phyloP scores from a whole-genome alignment of 345 rosid genomes.

The Jatropha curcas region DNA sequence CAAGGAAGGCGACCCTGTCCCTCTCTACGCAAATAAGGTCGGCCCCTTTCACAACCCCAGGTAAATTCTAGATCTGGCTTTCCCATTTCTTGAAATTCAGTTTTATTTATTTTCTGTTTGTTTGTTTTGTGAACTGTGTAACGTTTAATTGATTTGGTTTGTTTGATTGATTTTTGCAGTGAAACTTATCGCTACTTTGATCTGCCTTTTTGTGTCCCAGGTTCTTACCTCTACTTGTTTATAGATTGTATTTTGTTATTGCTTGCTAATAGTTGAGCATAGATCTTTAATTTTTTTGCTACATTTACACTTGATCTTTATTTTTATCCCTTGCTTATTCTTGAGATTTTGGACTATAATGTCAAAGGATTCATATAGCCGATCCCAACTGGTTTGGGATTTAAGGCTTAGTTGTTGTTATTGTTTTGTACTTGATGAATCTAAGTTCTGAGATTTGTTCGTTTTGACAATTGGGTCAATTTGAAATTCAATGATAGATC shows the following conservation, averaged over 20 bases:
- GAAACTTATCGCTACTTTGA: slow-evolving; percentile 25
- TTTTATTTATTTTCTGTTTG: no score
- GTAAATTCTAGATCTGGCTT: slow-evolving; percentile 25
- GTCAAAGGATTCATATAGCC: no score
- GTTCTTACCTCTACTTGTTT: slow-evolving; percentile 4
- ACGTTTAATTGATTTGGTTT: background rate
- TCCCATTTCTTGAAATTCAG: background rate
- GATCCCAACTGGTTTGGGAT: no score
- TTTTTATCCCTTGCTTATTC: no score
- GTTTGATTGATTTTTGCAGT: slow-evolving; percentile 7
- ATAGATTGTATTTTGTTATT: background rate
- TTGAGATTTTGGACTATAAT: no score
- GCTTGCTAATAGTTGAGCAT: background rate
- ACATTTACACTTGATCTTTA: no score
- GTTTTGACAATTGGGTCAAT: background rate
- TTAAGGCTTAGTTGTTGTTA: no score
- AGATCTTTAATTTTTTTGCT: no score
- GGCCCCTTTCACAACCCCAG: slow-evolving; percentile 88
- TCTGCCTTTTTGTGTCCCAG: slow-evolving; percentile 18
- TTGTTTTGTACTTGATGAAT: no score
- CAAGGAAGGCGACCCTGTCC: slow-evolving; percentile 61
- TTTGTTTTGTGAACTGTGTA: no score
- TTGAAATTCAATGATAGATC: slow-evolving; percentile 38
- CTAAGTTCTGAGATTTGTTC: no score
- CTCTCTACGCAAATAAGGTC: slow-evolving; percentile 80